Conservation (phyloP, 768 basidiomycete genomes). For the Leccinum subgranulosum region DNA sequence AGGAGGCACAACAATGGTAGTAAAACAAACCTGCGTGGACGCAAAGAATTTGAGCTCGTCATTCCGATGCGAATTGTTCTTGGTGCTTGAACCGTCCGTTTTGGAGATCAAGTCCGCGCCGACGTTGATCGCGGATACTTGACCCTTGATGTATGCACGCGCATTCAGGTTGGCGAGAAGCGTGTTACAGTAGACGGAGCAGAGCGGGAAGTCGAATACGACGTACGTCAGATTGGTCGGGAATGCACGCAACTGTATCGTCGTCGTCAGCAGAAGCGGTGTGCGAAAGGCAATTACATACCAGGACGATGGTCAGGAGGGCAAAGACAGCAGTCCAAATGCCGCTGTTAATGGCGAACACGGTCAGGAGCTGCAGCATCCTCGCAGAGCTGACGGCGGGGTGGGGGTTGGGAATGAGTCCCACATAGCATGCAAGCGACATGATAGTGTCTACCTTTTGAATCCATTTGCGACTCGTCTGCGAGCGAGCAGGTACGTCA, state of each 20-base stretch:
- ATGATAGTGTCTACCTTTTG: not conserved
- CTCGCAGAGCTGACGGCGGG: not conserved
- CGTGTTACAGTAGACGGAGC: slow-evolving; percentile 2
- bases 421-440: not conserved
- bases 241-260: not conserved
- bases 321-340: slow-evolving; percentile 2
- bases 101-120: not conserved
- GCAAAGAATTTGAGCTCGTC: not conserved
- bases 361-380: slow-evolving; percentile 2
- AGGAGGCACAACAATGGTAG: not conserved
- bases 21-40: not conserved
- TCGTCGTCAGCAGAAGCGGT: not conserved
- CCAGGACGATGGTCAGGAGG: not conserved
- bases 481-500: slow-evolving; percentile 1
- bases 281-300: not conserved
- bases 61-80: not conserved
- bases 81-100: not conserved
- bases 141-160: slow-evolving; percentile 1
- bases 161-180: slow-evolving; percentile 6
- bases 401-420: not conserved
- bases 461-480: not conserved
- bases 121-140: not conserved
- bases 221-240: not conserved
- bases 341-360: slow-evolving; percentile 6
- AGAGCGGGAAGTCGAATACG: slow-evolving; percentile 2